Base-by-base conservation (phyloP, 2,329 filamentous ascomycete genomes). In the Coniochaeta sp. region DNA sequence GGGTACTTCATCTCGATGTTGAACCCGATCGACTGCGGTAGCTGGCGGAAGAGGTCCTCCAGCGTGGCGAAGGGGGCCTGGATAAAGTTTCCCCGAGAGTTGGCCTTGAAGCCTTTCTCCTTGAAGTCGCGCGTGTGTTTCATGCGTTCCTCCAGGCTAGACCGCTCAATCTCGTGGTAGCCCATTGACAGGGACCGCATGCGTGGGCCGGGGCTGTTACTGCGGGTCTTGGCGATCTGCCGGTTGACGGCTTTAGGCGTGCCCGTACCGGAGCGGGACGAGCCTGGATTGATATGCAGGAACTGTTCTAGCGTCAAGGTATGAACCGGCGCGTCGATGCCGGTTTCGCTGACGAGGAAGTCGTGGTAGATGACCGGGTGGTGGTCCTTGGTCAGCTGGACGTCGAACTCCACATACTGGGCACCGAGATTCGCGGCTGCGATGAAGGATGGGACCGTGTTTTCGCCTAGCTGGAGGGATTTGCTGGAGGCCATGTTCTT, bases 1-100 rank as follows among this genome's bases (percentile, higher is more conserved):
- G 95, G 95, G 71, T 99, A 99, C 76, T 99, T 98, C 83, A 99
- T 90, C 78, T 99, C 95, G 66, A 99, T 96, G 74, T 99, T 98
- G 82, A 99, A 99, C 16, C 95, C 93, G 24, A 96, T 89, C 16
- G 85, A 81, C 63, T 89, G 83, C 0, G 92, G 91, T 0, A 99
- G 78, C 70, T 93, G 88, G 68, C 85, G 84, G 77, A 99, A 97
- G 71, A 98, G 87, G 63, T 97, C 91, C 73, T 97, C 92, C 4
- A 99, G 80, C 0, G 95, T 99, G 8, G 93, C 93, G 75, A 99
- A 99, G 0, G 93, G 92, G 0, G 90, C 91, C 72, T 98, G 93
- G 68, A 99, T 98, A 68, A 96, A 96, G 71, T 91, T 92, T 58
- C 93, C 95, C 4, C 95, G 89, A 5, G 87, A 92, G 73, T 99